phyloP scores from a whole-genome alignment of 306 rosid species.

The Cucumis hystrix region DNA sequence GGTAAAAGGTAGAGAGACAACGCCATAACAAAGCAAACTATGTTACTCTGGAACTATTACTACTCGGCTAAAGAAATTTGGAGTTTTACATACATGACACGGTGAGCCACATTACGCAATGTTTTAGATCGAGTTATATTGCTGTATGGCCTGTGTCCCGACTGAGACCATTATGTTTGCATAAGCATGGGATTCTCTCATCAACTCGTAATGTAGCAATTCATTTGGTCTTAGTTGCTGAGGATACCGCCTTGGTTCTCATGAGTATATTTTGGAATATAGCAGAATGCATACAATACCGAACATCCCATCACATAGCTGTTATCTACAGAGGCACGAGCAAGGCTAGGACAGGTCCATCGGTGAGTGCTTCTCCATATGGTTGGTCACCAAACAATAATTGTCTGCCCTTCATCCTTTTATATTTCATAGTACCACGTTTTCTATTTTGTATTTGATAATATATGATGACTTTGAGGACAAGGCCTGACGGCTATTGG shows the following conservation, averaged over 20 bases:
- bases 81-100: neutral
- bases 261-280: neutral
- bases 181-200: neutral
- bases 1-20: neutral
- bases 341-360: neutral
- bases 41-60: neutral
- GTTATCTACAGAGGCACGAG: neutral
- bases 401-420: neutral
- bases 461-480: neutral
- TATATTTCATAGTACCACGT: neutral
- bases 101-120: neutral
- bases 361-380: neutral
- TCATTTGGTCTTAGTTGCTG: conserved; percentile 4
- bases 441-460: neutral
- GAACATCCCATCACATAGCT: neutral
- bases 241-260: neutral
- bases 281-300: neutral
- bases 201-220: neutral
- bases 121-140: neutral
- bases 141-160: neutral
- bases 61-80: neutral
- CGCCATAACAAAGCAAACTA: neutral
- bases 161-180: neutral
- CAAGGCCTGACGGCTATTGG: neutral
- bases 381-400: neutral